Conservation (phyloP, 306 rosid genomes). For the Ormosia emarginata region DNA sequence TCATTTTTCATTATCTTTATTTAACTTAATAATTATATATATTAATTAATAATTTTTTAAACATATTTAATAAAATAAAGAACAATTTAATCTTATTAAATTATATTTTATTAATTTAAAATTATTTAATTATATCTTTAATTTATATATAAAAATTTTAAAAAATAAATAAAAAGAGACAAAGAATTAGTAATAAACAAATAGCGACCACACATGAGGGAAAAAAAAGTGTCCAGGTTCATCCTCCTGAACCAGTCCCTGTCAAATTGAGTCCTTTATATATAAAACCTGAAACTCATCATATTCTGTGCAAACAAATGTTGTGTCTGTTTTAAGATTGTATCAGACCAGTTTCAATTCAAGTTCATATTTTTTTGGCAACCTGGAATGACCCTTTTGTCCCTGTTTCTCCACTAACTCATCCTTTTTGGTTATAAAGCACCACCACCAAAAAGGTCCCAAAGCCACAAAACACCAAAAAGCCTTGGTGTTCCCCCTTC, state of each 20-base stretch:
- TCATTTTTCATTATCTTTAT: too few species aligned
- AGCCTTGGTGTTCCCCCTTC: constrained; percentile 23
- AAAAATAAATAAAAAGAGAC: neutral
- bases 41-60: too few species aligned
- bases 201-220: neutral
- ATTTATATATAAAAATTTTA: too few species aligned
- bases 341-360: neutral
- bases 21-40: too few species aligned
- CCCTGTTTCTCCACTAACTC: constrained; percentile 31
- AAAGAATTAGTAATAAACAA: neutral
- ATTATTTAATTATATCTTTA: too few species aligned
- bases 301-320: neutral
- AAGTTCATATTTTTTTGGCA: neutral
- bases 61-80: too few species aligned
- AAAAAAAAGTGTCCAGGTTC: constrained; percentile 33
- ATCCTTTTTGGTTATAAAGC: constrained; percentile 21
- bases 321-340: constrained; percentile 5
- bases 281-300: neutral
- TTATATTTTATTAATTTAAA: too few species aligned
- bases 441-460: neutral
- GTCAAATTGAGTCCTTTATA: neutral
- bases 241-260: constrained; percentile 18
- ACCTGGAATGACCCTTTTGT: constrained; percentile 16
- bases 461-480: neutral
- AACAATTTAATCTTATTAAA: too few species aligned